Conservation (phyloP, 441 rosid genomes). For the Flueggea neowawraea region DNA sequence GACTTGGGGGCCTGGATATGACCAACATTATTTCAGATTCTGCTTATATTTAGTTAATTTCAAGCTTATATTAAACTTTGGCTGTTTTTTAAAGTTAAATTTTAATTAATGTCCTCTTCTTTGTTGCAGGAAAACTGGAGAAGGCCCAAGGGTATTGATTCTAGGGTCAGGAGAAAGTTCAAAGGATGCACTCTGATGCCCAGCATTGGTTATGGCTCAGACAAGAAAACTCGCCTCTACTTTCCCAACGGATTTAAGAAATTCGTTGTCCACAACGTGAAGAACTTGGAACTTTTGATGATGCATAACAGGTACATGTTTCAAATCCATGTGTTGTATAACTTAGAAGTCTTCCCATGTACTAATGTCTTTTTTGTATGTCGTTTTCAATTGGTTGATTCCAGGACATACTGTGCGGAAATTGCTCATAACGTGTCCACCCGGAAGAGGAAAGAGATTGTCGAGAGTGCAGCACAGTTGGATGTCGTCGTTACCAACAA, state of each 20-base stretch:
- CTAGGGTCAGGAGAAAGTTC: conserved; percentile 79
- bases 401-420: conserved; percentile 71
- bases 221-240: conserved; percentile 70
- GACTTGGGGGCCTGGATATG: conserved; percentile 59
- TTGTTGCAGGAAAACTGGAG: conserved; percentile 50
- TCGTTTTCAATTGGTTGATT: conserved; percentile 1
- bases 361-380: too few relatives aligned
- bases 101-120: background rate
- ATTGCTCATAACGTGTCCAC: conserved; percentile 63
- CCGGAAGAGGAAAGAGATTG: conserved; percentile 66
- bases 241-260: conserved; percentile 80
- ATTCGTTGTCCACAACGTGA: conserved; percentile 57
- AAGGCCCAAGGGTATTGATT: conserved; percentile 82
- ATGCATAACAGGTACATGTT: conserved; percentile 64
- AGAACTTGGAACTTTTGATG: conserved; percentile 62
- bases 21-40: conserved; percentile 11
- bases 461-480: conserved; percentile 62
- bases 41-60: background rate
- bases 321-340: too few relatives aligned
- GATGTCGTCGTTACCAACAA: conserved; percentile 72
- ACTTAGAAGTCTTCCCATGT: too few relatives aligned
- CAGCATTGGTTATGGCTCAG: conserved; percentile 66
- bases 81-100: background rate
- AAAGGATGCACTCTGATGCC: conserved; percentile 74
- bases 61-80: background rate